phyloP scores from a whole-genome alignment of 805 yeast species.

The Osmozyma mogii region DNA sequence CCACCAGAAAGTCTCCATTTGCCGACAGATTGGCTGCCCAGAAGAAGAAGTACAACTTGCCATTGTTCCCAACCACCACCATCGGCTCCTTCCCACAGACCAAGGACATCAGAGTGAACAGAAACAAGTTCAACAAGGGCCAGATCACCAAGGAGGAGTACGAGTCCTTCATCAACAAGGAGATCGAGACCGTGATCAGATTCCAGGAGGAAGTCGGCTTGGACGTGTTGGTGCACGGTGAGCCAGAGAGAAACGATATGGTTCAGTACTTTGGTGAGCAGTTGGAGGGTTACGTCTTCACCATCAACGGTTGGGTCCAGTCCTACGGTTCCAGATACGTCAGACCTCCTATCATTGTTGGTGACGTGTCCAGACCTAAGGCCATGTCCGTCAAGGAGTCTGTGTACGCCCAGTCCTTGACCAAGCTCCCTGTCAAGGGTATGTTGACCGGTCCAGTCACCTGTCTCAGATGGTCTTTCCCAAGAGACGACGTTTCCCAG shows the following conservation, averaged over 20 bases:
- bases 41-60: slow-evolving; percentile 81
- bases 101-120: slow-evolving; percentile 96
- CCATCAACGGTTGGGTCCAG: slow-evolving; percentile 99
- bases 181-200: slow-evolving; percentile 90
- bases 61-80: slow-evolving; percentile 99
- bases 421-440: slow-evolving; percentile 97
- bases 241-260: slow-evolving; percentile 99
- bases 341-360: slow-evolving; percentile 98
- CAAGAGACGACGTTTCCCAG: slow-evolving; percentile 95
- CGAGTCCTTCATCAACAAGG: slow-evolving; percentile 93
- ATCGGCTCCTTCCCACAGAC: slow-evolving; percentile 99
- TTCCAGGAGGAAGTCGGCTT: slow-evolving; percentile 99
- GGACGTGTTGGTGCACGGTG: slow-evolving; percentile 99
- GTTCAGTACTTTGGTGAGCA: slow-evolving; percentile 99
- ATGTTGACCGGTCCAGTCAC: slow-evolving; percentile 99
- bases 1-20: slow-evolving; percentile 84
- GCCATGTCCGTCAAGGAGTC: slow-evolving; percentile 99
- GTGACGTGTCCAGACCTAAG: slow-evolving; percentile 97
- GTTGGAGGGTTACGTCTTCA: slow-evolving; percentile 96
- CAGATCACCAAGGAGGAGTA: slow-evolving; percentile 90
- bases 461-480: slow-evolving; percentile 99
- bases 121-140: slow-evolving; percentile 98
- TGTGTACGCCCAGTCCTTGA: slow-evolving; percentile 95
- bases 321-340: slow-evolving; percentile 99
- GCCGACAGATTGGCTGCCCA: slow-evolving; percentile 82